phyloP scores from a whole-genome alignment of 75 land plant genomes.

The Picea sitchensis region DNA sequence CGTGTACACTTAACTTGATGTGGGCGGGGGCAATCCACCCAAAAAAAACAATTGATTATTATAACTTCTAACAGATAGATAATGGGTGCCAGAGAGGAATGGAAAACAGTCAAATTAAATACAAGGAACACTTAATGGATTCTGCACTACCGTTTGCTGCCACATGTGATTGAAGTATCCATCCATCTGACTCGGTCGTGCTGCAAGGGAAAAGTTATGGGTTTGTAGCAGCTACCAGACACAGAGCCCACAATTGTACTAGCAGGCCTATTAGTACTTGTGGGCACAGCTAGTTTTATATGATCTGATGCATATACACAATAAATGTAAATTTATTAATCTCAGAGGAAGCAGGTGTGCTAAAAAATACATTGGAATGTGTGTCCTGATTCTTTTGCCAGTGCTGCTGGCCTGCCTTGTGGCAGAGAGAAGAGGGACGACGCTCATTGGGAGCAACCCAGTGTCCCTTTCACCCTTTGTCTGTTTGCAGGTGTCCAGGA shows the following conservation, averaged over 20 bases:
- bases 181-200: slow-evolving; percentile 1
- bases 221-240: slow-evolving; percentile 1
- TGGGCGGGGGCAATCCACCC: neutral
- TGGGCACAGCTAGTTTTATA: neutral
- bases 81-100: neutral
- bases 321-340: neutral
- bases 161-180: slow-evolving; percentile 10
- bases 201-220: too few relatives aligned
- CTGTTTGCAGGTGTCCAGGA: slow-evolving; percentile 4
- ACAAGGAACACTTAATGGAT: neutral
- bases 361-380: slow-evolving; percentile 1
- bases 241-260: neutral
- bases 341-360: neutral
- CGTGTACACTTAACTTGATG: slow-evolving; percentile 10
- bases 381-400: slow-evolving; percentile 4
- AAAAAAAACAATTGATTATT: neutral
- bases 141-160: slow-evolving; percentile 5
- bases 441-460: slow-evolving; percentile 6
- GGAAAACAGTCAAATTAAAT: slow-evolving; percentile 2
- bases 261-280: neutral
- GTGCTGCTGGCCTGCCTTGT: slow-evolving; percentile 1
- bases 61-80: neutral
- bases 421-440: neutral
- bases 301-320: neutral
- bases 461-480: neutral